These are phyloP conservation scores for Citrus trifoliata DNA, from an alignment of 345 rosid genomes.

Conservation along the genomic window DNA sequence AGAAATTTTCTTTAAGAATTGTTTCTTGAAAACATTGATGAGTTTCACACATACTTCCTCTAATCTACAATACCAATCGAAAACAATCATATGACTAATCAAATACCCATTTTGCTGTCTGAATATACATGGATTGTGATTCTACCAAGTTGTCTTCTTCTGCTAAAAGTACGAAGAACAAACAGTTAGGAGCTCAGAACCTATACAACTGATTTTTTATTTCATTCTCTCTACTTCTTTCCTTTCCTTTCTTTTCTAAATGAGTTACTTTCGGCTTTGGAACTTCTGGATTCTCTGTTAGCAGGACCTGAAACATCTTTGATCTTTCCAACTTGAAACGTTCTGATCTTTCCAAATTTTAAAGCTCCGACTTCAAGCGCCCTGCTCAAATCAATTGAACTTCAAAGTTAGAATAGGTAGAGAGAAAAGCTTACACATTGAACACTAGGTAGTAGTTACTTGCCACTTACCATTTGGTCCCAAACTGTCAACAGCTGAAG, in stretches of 20 bases:
- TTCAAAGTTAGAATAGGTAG: not conserved
- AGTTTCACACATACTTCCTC: slow-evolving; percentile 8
- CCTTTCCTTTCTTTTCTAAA: slow-evolving; percentile 3
- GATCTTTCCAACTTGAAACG: not conserved
- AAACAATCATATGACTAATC: slow-evolving; percentile 19
- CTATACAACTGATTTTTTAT: slow-evolving; percentile 44
- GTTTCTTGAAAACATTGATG: slow-evolving; percentile 2
- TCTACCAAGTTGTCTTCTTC: slow-evolving; percentile 39
- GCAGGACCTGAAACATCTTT: slow-evolving; percentile 5
- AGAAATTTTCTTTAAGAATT: slow-evolving; percentile 4
- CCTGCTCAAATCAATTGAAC: slow-evolving; percentile 28
- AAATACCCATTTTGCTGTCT: slow-evolving; percentile 15
- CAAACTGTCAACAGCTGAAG: slow-evolving; percentile 50
- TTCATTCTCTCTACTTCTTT: not conserved
- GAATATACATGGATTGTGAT: slow-evolving; percentile 32
- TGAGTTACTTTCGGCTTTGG: slow-evolving; percentile 29
- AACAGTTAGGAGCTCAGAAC: slow-evolving; percentile 41
- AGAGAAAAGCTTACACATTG: not conserved
- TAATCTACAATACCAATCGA: slow-evolving; percentile 25
- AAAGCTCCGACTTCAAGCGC: slow-evolving; percentile 70
- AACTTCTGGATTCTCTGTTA: slow-evolving; percentile 25
- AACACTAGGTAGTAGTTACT: not conserved
- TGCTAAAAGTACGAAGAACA: slow-evolving; percentile 51
- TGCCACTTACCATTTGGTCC: slow-evolving; percentile 54
- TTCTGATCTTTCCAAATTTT: slow-evolving; percentile 18